Evolutionary conservation across 1,284 basidiomycete species (phyloP).

Genomic region (Coniophora puteana): DNA sequence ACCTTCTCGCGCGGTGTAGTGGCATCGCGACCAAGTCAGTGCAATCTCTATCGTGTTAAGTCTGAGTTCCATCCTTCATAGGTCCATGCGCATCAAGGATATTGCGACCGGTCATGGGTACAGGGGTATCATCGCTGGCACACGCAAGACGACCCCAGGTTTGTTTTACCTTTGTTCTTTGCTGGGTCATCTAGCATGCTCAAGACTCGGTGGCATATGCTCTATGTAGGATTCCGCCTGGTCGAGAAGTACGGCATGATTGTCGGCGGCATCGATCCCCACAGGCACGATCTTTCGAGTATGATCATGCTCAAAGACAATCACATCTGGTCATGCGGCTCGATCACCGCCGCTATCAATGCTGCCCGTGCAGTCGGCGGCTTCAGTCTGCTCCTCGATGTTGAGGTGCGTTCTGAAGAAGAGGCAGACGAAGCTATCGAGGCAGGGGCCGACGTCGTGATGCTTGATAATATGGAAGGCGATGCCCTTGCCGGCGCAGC

Average conservation of each 20-base stretch:
- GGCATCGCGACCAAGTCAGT: slow-evolving; percentile 93
- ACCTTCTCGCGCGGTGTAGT: slow-evolving; percentile 92
- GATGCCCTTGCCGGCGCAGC: slow-evolving; percentile 67
- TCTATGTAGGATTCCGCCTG: slow-evolving; percentile 76
- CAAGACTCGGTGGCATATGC: slow-evolving; percentile 4
- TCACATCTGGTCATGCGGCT: slow-evolving; percentile 97
- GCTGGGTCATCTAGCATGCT: slow-evolving; percentile 27
- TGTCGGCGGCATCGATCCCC: slow-evolving; percentile 94
- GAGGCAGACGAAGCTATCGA: slow-evolving; percentile 96
- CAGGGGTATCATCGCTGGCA: slow-evolving; percentile 90
- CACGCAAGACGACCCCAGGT: slow-evolving; percentile 97
- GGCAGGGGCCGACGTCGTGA: slow-evolving; percentile 95
- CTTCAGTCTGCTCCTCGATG: slow-evolving; percentile 91
- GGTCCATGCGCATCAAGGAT: slow-evolving; percentile 79
- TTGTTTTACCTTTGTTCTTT: slow-evolving; percentile 12
- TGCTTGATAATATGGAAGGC: slow-evolving; percentile 96
- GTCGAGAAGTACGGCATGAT: slow-evolving; percentile 99
- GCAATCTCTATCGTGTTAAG: neutral
- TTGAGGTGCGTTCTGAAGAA: slow-evolving; percentile 86
- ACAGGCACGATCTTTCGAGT: slow-evolving; percentile 94
- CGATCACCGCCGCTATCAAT: slow-evolving; percentile 85
- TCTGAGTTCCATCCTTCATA: slow-evolving; percentile 27
- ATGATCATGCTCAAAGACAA: slow-evolving; percentile 99
- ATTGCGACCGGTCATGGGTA: slow-evolving; percentile 81
- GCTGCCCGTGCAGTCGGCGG: slow-evolving; percentile 88